These are phyloP conservation scores for Spergularia azorica DNA, from an alignment of 179 eudicot species.

Conservation along the genomic window DNA sequence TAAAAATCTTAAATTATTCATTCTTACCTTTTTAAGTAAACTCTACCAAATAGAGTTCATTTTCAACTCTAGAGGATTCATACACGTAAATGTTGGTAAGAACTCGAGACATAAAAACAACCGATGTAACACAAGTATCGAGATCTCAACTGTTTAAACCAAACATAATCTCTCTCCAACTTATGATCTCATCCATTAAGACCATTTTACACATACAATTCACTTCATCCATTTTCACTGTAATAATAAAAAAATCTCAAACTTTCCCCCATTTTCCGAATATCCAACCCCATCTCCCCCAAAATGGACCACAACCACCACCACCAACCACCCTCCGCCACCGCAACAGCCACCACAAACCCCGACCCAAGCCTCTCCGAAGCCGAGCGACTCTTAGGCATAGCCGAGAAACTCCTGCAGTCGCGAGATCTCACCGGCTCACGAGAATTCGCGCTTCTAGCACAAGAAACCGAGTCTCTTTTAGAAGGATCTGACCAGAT, in stretches of 20 bases:
- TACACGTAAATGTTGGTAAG: too few species aligned
- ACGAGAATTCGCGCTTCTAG: conserved; percentile 74
- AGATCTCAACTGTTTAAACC: too few species aligned
- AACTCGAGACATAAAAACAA: too few species aligned
- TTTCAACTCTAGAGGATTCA: too few species aligned
- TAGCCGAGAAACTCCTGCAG: conserved; percentile 74
- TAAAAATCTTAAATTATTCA: too few species aligned
- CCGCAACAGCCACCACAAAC: background rate
- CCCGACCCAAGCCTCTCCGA: conserved; percentile 36
- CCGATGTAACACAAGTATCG: too few species aligned
- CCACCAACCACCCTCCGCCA: background rate
- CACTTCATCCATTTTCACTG: conserved; percentile 1
- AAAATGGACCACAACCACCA: conserved; percentile 30
- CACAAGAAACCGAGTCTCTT: conserved; percentile 75
- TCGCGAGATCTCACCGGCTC: conserved; percentile 57
- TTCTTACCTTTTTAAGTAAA: too few species aligned
- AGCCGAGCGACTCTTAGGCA: conserved; percentile 56
- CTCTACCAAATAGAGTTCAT: too few species aligned
- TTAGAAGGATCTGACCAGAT: conserved; percentile 79
- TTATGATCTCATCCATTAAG: background rate
- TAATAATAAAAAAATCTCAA: too few species aligned
- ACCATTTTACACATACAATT: background rate
- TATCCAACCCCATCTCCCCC: conserved; percentile 2
- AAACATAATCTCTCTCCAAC: background rate
- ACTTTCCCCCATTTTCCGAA: background rate